Base-by-base conservation (phyloP, 2,329 filamentous ascomycete genomes). In the Fusarium domesticum region DNA sequence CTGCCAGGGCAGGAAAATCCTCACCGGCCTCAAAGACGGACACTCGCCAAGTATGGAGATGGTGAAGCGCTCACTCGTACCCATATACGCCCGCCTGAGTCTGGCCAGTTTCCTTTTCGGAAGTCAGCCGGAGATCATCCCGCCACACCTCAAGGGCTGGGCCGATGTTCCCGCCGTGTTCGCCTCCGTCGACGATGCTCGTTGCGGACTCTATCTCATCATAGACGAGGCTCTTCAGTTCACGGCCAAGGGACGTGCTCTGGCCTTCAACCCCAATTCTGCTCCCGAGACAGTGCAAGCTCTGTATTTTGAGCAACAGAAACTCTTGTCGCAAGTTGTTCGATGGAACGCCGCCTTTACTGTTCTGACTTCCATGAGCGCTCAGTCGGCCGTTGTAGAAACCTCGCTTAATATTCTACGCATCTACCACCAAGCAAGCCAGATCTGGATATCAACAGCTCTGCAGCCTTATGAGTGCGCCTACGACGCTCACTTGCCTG, bases 31-130 rank as follows among this genome's bases (percentile, higher is more conserved):
- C 6, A 53, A 56, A 1, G 39, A 62, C 20, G 48, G 51, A 2
- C 43, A 50, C 4, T 60, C 61, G 3, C 53, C 63, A 0, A 60
- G 66, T 4, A 60, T 71, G 44, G 64, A 67, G 7, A 58, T 70
- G 39, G 64, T 73, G 44, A 68, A 66, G 48, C 57, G 64, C 14
- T 62, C 69, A 18, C 62, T 74, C 4, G 68, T 70, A 4, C 70
- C 71, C 25, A 66, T 74, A n/a, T 73, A 72, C 43, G 65, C 68
- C 2, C 64, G 71, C 0, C 62, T 74, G 3, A 69, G 69, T 39
- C 50, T 74, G 6, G 67, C 70, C 0, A 66, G 65, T 6, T 65
- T 70, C 20, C 62, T 72, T 35, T 67, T 72, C n/a, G 69, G 70
- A 2, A 63, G 59, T 17, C 62, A 53, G 4, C 67, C 70, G 0